Percentiles rank a stretch among this genome's conserved stretches.
These are phyloP conservation scores for Apiospora pterosperma DNA, from an alignment of 2,329 filamentous ascomycete species.

Conservation along the genomic window DNA sequence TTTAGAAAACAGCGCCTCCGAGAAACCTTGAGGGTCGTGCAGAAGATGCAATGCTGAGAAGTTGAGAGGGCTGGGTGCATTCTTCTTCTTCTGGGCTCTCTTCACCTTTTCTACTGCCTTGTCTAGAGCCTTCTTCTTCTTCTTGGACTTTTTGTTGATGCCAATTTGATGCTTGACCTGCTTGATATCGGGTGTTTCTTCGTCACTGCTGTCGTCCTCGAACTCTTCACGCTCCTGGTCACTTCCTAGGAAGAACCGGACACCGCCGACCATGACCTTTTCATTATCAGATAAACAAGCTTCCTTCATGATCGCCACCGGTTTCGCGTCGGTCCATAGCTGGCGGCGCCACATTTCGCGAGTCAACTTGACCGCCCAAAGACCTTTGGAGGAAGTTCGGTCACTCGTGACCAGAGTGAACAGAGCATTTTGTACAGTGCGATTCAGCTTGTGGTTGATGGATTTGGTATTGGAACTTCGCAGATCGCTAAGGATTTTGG, in stretches of 20 bases:
- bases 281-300: slow-evolving; percentile 85
- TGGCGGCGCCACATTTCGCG: slow-evolving; percentile 95
- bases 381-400: slow-evolving; percentile 75
- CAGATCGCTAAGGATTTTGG: slow-evolving; percentile 87
- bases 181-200: slow-evolving; percentile 69
- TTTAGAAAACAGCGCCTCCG: slow-evolving; percentile 74
- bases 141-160: slow-evolving; percentile 96
- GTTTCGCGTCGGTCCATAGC: slow-evolving; percentile 90
- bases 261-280: slow-evolving; percentile 84
- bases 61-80: slow-evolving; percentile 82
- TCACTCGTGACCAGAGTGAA: slow-evolving; percentile 90
- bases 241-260: slow-evolving; percentile 91
- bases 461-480: slow-evolving; percentile 82
- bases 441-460: slow-evolving; percentile 89
- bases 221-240: slow-evolving; percentile 94
- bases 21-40: slow-evolving; percentile 91
- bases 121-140: slow-evolving; percentile 74
- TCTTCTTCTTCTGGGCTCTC: slow-evolving; percentile 82
- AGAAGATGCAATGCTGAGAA: slow-evolving; percentile 94
- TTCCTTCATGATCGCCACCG: slow-evolving; percentile 98
- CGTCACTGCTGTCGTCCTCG: slow-evolving; percentile 84
- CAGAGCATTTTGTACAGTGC: slow-evolving; percentile 87
- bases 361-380: slow-evolving; percentile 96
- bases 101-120: slow-evolving; percentile 81
- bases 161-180: slow-evolving; percentile 80